Base-by-base conservation (phyloP, 2,329 filamentous ascomycete species). In the Escovopsis sp. region DNA sequence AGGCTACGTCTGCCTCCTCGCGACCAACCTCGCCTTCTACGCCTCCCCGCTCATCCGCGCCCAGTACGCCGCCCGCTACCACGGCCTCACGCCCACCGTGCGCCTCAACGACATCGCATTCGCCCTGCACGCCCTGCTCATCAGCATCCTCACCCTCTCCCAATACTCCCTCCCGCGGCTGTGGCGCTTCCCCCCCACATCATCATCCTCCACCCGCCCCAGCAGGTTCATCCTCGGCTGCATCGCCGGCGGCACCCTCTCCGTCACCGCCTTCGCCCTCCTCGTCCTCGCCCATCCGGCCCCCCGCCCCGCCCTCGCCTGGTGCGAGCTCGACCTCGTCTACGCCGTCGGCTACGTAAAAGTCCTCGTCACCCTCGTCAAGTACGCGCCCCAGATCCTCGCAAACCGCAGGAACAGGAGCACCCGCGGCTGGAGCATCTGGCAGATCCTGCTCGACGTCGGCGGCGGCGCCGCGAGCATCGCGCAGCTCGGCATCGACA, bases 21-120 rank as follows among this genome's bases (percentile, higher is more conserved):
- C 81, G 33, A 93, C 82, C 50, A 93, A 83, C 39, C 59, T 69
- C 8, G 69, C 77, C 1, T 85, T 96, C 55, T 77, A 89, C 51
- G 93, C 78, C 62, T 93, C 86, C 15, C 72, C 84, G 2, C 63
- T 76, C 12, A 81, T 96, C 43, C 81, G 84, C 42, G 60, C 66
- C 33, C 85, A 96, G 59, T 98, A 98, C 66, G 87, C 86, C 19
- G 71, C 74, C 15, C 79, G 91, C 46, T 77, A 96, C 60, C 61
- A 73, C 38, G 77, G 80, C 4, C 78, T 85, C 7, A 75, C 82
- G 36, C 86, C 89, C 3, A 91, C 88, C 1, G 88, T 94, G 28
- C 77, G 82, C 43, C 75, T 85, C 63, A 96, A 96, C 63, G 91
- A 98, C 64, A 72, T 96, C 45, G 75, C 79, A 12, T 96, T 96